Base-by-base conservation (phyloP, 805 yeast genomes). In the Metschnikowia baotianmanensis region DNA sequence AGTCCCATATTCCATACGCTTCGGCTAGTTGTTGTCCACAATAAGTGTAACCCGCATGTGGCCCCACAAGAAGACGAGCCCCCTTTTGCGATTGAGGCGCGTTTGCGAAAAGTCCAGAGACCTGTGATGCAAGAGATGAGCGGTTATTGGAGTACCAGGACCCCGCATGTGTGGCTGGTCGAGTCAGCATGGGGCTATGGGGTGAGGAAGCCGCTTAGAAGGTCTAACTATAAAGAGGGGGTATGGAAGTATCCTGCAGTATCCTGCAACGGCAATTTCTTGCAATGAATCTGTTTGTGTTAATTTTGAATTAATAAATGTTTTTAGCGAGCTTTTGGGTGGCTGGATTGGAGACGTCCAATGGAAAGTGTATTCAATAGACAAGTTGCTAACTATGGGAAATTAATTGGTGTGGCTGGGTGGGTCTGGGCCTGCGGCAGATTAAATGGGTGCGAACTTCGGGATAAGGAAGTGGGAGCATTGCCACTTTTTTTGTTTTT, bases 31-130 rank as follows among this genome's bases (percentile, higher is more conserved):
- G 78, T 6, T 67, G 62, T 0, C 96, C 96, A 28, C 95, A 83
- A 58, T 83, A 93, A 4, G 83, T 56, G 56, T 83, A 89, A 0
- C 99, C 99, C 6, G 99, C 99, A 61, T 93, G 99, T 1, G 74
- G 73, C 3, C 72, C 74, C 12, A 69, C 52, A 5, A 73, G 54
- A 8, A 74, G 54, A 11, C 74, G 52, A 3, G 76, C 73, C 2
- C 71, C 71, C 1, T 22, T 10, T 15, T 38, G 33, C 30, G 25
- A 21, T 10, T 31, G 13, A 7, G 46, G 48, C 11, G 45, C 41
- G 69, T 74, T 4, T 54, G 53, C 2, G 32, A 86, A 61, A 51
- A 67, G 78, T 1, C 56, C 54, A 10, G 72, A 72, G 13, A 91
- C 42, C 48, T 86, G 86, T 7, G 56, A 43, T 2, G 67, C 58